Conservation (phyloP, 169 alveolate species). For the Plasmodium gonderi region DNA sequence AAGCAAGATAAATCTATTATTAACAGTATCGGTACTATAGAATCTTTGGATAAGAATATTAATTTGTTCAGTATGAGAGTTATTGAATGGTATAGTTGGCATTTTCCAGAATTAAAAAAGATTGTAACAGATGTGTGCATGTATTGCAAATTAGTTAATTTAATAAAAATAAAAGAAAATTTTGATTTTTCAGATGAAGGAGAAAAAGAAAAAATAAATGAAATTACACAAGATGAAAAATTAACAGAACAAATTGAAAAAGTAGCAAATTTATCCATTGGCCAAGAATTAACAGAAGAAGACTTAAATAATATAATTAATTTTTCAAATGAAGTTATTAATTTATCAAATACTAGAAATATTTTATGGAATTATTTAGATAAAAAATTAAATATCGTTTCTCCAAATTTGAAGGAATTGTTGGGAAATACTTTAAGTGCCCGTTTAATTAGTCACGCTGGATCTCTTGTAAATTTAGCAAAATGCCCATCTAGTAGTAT, state of each 20-base stretch:
- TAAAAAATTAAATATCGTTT: constrained; percentile 94
- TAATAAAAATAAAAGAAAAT: constrained; percentile 87
- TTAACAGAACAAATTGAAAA: constrained; percentile 90
- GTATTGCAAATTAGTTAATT: constrained; percentile 92
- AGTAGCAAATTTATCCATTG: constrained; percentile 95
- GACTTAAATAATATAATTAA: constrained; percentile 92
- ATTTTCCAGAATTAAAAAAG: constrained; percentile 98
- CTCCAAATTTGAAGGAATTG: constrained; percentile 97
- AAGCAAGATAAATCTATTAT: constrained; percentile 98
- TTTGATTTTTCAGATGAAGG: constrained; percentile 78
- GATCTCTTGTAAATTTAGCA: constrained; percentile 94
- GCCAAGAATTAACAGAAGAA: constrained; percentile 94
- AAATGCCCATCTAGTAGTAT: constrained; percentile 97
- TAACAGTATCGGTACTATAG: constrained; percentile 96
- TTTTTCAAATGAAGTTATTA: constrained; percentile 94
- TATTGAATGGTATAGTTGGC: constrained; percentile 99
- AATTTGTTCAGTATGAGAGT: constrained; percentile 97
- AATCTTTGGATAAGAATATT: constrained; percentile 95
- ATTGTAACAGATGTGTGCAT: constrained; percentile 95
- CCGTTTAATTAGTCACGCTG: constrained; percentile 97
- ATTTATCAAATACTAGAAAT: constrained; percentile 90
- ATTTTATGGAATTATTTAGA: constrained; percentile 90
- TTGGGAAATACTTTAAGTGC: constrained; percentile 97
- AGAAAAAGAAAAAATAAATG: constrained; percentile 81
- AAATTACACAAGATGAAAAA: constrained; percentile 91